Evolutionary conservation across 345 rosid species (phyloP).

Genomic region (Carallia brachiata): DNA sequence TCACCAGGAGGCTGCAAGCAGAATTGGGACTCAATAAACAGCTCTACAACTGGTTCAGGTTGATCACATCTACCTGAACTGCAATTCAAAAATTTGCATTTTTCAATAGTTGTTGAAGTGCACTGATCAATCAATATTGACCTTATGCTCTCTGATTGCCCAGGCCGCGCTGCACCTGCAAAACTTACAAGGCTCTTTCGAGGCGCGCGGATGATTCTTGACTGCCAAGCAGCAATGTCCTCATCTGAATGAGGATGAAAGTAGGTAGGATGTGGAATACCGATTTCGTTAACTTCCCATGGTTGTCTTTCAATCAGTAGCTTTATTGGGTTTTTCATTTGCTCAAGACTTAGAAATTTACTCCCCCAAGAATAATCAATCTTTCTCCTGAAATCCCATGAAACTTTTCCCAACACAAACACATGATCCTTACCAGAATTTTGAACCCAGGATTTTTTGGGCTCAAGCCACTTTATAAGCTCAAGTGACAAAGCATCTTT

Average conservation of each 20-base stretch:
- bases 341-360: slow-evolving; percentile 53
- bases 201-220: slow-evolving; percentile 37
- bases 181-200: slow-evolving; percentile 55
- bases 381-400: slow-evolving; percentile 87
- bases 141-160: slow-evolving; percentile 50
- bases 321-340: slow-evolving; percentile 81
- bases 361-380: slow-evolving; percentile 64
- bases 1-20: slow-evolving; percentile 90
- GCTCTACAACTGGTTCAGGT: slow-evolving; percentile 50
- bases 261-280: slow-evolving; percentile 79
- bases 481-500: slow-evolving; percentile 57
- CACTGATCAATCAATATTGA: slow-evolving; percentile 65
- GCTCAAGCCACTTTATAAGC: slow-evolving; percentile 65
- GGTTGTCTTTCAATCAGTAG: slow-evolving; percentile 83
- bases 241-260: slow-evolving; percentile 73
- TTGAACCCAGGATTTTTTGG: slow-evolving; percentile 47
- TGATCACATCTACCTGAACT: slow-evolving; percentile 42
- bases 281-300: slow-evolving; percentile 76
- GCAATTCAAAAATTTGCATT: slow-evolving; percentile 58
- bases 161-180: slow-evolving; percentile 70
- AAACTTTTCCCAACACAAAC: slow-evolving; percentile 72
- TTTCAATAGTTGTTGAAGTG: slow-evolving; percentile 22
- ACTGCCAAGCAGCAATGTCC: slow-evolving; percentile 67
- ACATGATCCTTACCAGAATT: slow-evolving; percentile 81
- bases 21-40: slow-evolving; percentile 67